Evolutionary conservation across 2,329 filamentous ascomycete species (phyloP).

Genomic region (Fusarium sp.): DNA sequence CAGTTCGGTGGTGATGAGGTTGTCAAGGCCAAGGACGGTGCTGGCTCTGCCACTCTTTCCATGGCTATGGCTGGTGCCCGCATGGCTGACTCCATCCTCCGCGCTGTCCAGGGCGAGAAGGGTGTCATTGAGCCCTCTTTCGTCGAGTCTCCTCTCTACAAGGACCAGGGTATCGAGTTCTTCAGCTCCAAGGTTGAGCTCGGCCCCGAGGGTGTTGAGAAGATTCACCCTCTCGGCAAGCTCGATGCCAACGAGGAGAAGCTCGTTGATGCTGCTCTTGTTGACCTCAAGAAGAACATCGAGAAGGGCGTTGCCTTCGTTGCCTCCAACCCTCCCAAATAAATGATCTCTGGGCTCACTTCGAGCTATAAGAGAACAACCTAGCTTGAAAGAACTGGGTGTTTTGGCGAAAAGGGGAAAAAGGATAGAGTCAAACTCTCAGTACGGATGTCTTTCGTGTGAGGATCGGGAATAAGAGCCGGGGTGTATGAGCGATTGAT

Average conservation of each 20-base stretch:
- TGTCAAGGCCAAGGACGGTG: slow-evolving; percentile 98
- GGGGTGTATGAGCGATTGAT: slow-evolving; percentile 37
- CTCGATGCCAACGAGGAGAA: slow-evolving; percentile 87
- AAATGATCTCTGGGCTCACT: slow-evolving; percentile 45
- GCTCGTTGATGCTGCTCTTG: slow-evolving; percentile 85
- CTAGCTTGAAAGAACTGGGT: background rate
- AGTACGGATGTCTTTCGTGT: slow-evolving; percentile 24
- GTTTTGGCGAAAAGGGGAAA: slow-evolving; percentile 31
- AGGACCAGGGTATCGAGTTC: slow-evolving; percentile 97
- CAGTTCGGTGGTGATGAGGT: slow-evolving; percentile 99
- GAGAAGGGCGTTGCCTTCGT: slow-evolving; percentile 80
- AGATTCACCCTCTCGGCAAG: slow-evolving; percentile 88
- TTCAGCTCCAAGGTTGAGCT: slow-evolving; percentile 96
- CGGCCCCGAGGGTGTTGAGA: slow-evolving; percentile 93
- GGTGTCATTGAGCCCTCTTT: slow-evolving; percentile 96
- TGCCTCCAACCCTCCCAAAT: slow-evolving; percentile 67
- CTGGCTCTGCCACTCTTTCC: slow-evolving; percentile 95
- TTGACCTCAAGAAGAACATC: slow-evolving; percentile 94
- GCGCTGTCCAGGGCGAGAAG: slow-evolving; percentile 92
- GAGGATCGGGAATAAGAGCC: slow-evolving; percentile 18
- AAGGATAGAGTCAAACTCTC: slow-evolving; percentile 16
- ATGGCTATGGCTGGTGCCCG: slow-evolving; percentile 95
- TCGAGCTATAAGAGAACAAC: slow-evolving; percentile 1
- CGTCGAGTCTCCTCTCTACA: slow-evolving; percentile 96
- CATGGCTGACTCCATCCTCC: slow-evolving; percentile 90